Base-by-base conservation (phyloP, 2,329 filamentous ascomycete genomes). In the Metarhizium sp. region DNA sequence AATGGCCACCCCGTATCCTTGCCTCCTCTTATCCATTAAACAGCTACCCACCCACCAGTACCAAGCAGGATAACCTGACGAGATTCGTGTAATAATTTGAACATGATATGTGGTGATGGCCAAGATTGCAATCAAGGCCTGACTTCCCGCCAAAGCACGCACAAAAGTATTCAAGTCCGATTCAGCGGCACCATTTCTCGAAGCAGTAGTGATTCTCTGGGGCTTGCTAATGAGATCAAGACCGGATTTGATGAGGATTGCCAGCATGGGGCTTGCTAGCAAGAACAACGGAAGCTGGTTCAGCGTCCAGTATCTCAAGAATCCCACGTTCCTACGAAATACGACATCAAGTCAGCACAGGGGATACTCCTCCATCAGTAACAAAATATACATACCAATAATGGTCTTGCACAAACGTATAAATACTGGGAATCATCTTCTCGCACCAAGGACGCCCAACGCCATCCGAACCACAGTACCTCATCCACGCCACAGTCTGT, bases 41-140 rank as follows among this genome's bases (percentile, higher is more conserved):
- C 67, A 69, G 4, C 71, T 72, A 1, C 88, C 88, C 43, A 95
- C 68, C 77, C 87, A 90, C 77, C 88, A 86, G 67, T 96, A 94
- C 90, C 91, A 96, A 18, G 94, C 71, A 1, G 91, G 88, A 69
- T 92, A 96, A 0, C 86, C 92, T 0, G 92, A 96, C 1, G 90
- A 87, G 16, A 99, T 79, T 29, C 94, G 83, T 48, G 87, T 95
- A 64, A 97, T 87, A 62, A 99, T 95, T 71, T 99, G 94, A 30
- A 96, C 87, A 67, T 99, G 94, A 66, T 95, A 95, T 59, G 76
- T 90, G 13, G 86, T 90, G 20, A 92, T 70, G 20, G 90, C 88
- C 57, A 92, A 69, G 2, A 81, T 58, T 1, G 87, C 85, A 18
- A 99, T 75, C 3, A 92, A 56, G 1, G 88, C 70, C 69, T 99